phyloP scores from a whole-genome alignment of 768 basidiomycete species.

The Chalciporus chontae region DNA sequence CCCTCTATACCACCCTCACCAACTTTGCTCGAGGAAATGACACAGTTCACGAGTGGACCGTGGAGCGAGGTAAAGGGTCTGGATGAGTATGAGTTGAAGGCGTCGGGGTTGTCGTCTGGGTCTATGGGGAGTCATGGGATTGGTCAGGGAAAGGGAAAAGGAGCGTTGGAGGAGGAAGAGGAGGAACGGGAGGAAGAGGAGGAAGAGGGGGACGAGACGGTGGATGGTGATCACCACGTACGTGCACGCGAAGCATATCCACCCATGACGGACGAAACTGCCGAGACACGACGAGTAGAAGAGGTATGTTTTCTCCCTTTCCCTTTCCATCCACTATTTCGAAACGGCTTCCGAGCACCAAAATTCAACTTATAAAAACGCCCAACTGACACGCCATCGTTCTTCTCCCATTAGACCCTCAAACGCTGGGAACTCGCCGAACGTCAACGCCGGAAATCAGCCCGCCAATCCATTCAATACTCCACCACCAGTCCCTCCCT shows the following conservation, averaged over 20 bases:
- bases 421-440: slow-evolving; percentile 77
- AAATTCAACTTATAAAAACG: background rate
- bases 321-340: background rate
- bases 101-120: slow-evolving; percentile 19
- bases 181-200: slow-evolving; percentile 15
- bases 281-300: slow-evolving; percentile 65
- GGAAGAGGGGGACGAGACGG: slow-evolving; percentile 18
- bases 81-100: slow-evolving; percentile 18
- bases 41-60: slow-evolving; percentile 24
- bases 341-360: background rate
- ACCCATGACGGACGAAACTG: slow-evolving; percentile 60
- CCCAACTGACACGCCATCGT: background rate
- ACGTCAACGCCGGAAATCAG: slow-evolving; percentile 68
- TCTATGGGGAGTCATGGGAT: background rate
- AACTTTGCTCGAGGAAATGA: slow-evolving; percentile 46
- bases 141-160: slow-evolving; percentile 34
- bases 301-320: slow-evolving; percentile 48
- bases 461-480: slow-evolving; percentile 49
- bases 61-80: slow-evolving; percentile 32
- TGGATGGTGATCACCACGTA: slow-evolving; percentile 18
- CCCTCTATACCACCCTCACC: slow-evolving; percentile 38
- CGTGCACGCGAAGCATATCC: slow-evolving; percentile 46
- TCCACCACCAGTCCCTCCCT: slow-evolving; percentile 37
- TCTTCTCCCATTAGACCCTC: slow-evolving; percentile 53
- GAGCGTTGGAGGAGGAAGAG: slow-evolving; percentile 11